Base-by-base conservation (phyloP, 768 basidiomycete species). In the Gloeostereum incarnatum region DNA sequence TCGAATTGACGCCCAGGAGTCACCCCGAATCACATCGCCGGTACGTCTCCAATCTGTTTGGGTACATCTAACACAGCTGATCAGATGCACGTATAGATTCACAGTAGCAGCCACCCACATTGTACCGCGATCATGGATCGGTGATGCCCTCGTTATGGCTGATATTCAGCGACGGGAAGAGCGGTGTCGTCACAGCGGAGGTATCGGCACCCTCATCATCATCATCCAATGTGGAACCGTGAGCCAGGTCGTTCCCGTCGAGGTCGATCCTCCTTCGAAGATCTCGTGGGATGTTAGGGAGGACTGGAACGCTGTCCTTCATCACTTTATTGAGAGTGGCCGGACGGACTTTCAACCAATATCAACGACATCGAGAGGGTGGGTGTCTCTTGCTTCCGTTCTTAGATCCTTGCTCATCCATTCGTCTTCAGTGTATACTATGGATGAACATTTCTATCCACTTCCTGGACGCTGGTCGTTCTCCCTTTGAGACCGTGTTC, bases 191-290 rank as follows among this genome's bases (percentile, higher is more conserved):
- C 70, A 72, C 23, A 71, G 57, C 48, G 86, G 86, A 9, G 86
- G 86, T 9, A 78, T 88, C 46, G 86, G 86, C 14, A 75, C 80
- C 3, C 66, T 80, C 2, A 68, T 88, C 36, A 69, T 89, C 55
- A 65, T 88, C 53, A 68, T 89, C 41, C 82, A 88, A 51, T 87
- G 85, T 50, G 81, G 75, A 25, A 67, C 69, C 17, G 69, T 86
- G 50, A 78, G 75, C 51, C 83, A 89, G 49, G 84, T 89, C 45
- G 83, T 88, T 79, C 86, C 86, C 22, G 82, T 88, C 45, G 86
- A 89, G 53, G 80, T 88, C 36, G 86, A 89, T 55, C 74, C 81
- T 5, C 85, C 82, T 1, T 62, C 69, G 41, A 81, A 77, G 49
- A 85, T 87, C 50, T 64, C 75, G 23, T 88, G 85, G 86, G 84